These are phyloP conservation scores for Alternaria atra DNA, from an alignment of 2,329 filamentous ascomycete genomes.

Conservation along the genomic window DNA sequence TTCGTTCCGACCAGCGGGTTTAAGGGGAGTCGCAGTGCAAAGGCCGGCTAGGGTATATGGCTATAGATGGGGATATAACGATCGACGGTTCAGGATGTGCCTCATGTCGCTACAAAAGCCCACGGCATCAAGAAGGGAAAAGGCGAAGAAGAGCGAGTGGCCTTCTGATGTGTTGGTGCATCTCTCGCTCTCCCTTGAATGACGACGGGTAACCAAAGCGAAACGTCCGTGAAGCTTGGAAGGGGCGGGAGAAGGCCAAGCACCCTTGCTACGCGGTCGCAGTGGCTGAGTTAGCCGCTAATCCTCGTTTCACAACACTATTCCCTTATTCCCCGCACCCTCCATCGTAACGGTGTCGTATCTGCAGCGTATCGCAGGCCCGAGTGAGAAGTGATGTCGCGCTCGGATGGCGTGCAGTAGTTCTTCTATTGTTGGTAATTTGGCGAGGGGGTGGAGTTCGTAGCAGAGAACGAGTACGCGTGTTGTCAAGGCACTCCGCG, in stretches of 20 bases:
- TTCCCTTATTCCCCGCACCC: constrained; percentile 6
- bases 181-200: constrained; percentile 9
- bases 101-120: constrained; percentile 10
- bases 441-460: background rate
- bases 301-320: background rate
- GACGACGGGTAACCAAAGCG: constrained; percentile 12
- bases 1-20: constrained; percentile 16
- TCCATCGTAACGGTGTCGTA: background rate
- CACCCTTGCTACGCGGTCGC: constrained; percentile 17
- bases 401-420: background rate
- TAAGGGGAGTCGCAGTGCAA: constrained; percentile 3
- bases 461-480: background rate
- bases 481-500: background rate
- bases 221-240: constrained; percentile 18
- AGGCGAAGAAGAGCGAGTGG: background rate
- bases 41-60: constrained; percentile 6
- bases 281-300: constrained; percentile 17
- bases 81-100: constrained; percentile 6
- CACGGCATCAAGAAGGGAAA: constrained; percentile 4
- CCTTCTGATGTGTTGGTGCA: constrained; percentile 3
- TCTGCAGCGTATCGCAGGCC: background rate
- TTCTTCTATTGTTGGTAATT: background rate
- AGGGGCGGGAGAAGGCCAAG: constrained; percentile 18
- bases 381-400: background rate
- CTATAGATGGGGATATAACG: constrained; percentile 15